phyloP scores from a whole-genome alignment of 371 early-diverging fungal species.

The Mortierella sp. region DNA sequence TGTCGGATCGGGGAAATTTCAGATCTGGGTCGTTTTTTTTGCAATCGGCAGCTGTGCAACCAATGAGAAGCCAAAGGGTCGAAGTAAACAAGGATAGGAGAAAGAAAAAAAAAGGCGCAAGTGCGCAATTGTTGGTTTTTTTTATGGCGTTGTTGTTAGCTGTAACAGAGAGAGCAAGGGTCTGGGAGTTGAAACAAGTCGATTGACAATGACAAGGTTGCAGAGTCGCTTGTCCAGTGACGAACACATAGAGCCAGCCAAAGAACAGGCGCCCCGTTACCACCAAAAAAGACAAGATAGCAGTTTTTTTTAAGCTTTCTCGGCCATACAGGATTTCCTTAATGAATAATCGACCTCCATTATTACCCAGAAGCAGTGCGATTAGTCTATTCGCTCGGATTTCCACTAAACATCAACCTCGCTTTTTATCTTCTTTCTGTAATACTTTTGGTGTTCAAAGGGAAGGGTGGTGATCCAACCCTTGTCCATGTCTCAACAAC shows the following conservation, averaged over 20 bases:
- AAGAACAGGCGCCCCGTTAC: too few relatives aligned
- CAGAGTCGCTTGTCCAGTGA: too few relatives aligned
- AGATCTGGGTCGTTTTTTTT: conserved; percentile 5
- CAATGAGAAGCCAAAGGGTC: not conserved
- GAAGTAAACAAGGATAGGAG: not conserved
- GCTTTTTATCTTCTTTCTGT: not conserved
- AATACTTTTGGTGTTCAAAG: not conserved
- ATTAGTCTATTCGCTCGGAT: not conserved
- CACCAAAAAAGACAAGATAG: too few relatives aligned
- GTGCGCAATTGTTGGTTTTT: not conserved
- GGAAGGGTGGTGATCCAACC: not conserved
- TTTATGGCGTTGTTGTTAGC: not conserved
- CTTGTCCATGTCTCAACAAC: too few relatives aligned
- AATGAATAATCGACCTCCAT: not conserved
- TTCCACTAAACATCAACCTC: not conserved
- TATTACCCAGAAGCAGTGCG: not conserved
- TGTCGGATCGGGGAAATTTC: not conserved
- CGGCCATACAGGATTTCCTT: not conserved
- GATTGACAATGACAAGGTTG: too few relatives aligned
- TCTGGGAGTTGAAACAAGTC: too few relatives aligned
- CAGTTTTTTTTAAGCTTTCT: not conserved
- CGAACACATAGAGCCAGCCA: too few relatives aligned
- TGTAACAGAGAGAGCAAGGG: not conserved
- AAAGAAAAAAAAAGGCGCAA: not conserved
- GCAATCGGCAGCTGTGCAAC: not conserved